Conservation (phyloP, 2,329 filamentous ascomycete species). For the Claviceps africana region DNA sequence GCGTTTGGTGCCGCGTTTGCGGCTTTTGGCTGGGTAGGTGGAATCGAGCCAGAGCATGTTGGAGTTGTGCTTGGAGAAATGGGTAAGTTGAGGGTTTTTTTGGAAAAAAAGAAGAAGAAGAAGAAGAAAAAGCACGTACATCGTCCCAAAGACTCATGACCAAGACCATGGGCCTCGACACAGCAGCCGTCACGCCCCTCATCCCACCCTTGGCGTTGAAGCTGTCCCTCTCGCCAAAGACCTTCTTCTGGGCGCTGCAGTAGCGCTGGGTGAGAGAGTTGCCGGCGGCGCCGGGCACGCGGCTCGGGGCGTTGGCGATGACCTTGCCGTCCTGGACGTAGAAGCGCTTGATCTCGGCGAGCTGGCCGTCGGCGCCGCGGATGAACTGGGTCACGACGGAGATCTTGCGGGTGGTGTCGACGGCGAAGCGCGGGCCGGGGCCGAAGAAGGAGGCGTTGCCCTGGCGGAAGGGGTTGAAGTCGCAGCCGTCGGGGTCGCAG, state of each 20-base stretch:
- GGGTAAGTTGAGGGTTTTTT: too few relatives aligned
- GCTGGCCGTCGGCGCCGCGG: conserved; percentile 31
- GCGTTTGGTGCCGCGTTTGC: neutral
- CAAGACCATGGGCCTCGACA: conserved; percentile 30
- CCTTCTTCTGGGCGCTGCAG: conserved; percentile 44
- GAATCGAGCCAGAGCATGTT: conserved; percentile 37
- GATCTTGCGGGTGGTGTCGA: conserved; percentile 46
- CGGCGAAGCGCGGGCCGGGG: conserved; percentile 31
- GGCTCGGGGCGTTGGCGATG: conserved; percentile 23
- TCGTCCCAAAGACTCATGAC: conserved; percentile 48
- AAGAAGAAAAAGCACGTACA: conserved; percentile 12
- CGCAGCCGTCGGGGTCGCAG: conserved; percentile 57
- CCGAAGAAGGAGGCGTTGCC: conserved; percentile 52
- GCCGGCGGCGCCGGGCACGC: conserved; percentile 23
- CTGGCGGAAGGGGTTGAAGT: conserved; percentile 56
- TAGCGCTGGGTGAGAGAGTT: conserved; percentile 41
- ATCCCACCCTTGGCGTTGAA: conserved; percentile 46
- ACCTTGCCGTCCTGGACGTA: conserved; percentile 50
- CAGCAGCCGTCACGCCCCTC: conserved; percentile 35
- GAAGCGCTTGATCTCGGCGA: conserved; percentile 48
- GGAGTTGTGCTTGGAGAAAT: conserved; percentile 31
- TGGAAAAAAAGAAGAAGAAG: too few relatives aligned
- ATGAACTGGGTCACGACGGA: conserved; percentile 56
- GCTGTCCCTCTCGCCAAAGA: conserved; percentile 38
- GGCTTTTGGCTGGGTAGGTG: neutral